Evolutionary conservation across 2,329 filamentous ascomycete species (phyloP).

Genomic region (Aaosphaeria arxii): DNA sequence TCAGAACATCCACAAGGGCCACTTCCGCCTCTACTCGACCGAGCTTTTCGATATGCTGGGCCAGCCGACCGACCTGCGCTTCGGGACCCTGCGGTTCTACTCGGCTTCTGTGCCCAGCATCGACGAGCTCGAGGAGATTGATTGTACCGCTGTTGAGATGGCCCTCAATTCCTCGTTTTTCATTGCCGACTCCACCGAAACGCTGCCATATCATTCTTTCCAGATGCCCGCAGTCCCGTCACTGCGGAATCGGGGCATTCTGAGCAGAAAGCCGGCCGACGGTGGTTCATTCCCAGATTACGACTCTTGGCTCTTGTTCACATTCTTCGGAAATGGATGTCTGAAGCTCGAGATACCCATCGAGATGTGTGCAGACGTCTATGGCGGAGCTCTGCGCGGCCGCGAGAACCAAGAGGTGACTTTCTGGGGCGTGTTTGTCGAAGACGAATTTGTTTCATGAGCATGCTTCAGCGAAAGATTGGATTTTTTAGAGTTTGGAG

Average conservation of each 20-base stretch:
- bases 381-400: constrained; percentile 25
- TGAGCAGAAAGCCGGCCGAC: constrained; percentile 27
- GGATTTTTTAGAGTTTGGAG: background rate
- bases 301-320: constrained; percentile 37
- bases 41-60: constrained; percentile 34
- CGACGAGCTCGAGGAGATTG: background rate
- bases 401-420: constrained; percentile 32
- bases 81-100: constrained; percentile 35
- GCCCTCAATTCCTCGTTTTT: constrained; percentile 32
- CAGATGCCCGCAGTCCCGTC: constrained; percentile 27
- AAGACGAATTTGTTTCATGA: constrained; percentile 22
- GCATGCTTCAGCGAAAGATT: background rate
- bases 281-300: constrained; percentile 29
- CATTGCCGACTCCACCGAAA: constrained; percentile 33
- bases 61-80: constrained; percentile 31
- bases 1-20: constrained; percentile 27
- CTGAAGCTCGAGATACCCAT: constrained; percentile 35
- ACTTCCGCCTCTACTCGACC: constrained; percentile 35
- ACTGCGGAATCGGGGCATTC: constrained; percentile 32
- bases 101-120: constrained; percentile 5
- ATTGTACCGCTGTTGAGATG: constrained; percentile 25
- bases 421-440: constrained; percentile 36
- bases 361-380: constrained; percentile 36
- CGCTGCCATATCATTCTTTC: constrained; percentile 34
- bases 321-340: constrained; percentile 33